Evolutionary conservation across 345 rosid species (phyloP).

Genomic region (Trapa incisa): DNA sequence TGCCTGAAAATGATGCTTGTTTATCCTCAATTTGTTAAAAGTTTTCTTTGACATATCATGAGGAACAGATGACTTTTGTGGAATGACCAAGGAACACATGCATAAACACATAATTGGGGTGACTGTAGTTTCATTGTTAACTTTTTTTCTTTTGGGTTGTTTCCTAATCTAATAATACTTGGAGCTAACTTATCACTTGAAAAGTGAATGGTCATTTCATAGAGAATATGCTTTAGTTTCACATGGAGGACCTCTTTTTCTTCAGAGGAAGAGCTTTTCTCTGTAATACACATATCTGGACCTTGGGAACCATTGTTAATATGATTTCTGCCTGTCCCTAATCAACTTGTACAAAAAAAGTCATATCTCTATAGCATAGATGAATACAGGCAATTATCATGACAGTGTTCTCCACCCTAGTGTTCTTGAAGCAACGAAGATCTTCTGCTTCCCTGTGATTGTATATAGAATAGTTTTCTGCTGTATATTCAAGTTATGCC

Average conservation of each 20-base stretch:
- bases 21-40: background rate
- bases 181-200: background rate
- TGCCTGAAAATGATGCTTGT: conserved; percentile 1
- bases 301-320: no score
- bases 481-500: background rate
- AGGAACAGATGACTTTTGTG: background rate
- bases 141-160: no score
- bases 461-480: background rate
- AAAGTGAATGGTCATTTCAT: no score
- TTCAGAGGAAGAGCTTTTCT: no score
- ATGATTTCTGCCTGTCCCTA: no score
- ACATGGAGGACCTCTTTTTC: no score
- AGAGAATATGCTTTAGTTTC: no score
- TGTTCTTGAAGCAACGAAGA: no score
- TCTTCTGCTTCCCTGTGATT: no score
- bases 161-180: background rate
- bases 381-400: background rate
- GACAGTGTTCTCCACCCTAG: no score
- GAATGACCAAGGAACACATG: background rate
- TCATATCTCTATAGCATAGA: background rate
- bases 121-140: background rate
- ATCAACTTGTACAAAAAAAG: no score
- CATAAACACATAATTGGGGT: background rate
- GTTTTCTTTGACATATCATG: background rate
- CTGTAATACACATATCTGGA: no score